Base-by-base conservation (phyloP, 805 yeast species). In the Monosporozyma solicola region DNA sequence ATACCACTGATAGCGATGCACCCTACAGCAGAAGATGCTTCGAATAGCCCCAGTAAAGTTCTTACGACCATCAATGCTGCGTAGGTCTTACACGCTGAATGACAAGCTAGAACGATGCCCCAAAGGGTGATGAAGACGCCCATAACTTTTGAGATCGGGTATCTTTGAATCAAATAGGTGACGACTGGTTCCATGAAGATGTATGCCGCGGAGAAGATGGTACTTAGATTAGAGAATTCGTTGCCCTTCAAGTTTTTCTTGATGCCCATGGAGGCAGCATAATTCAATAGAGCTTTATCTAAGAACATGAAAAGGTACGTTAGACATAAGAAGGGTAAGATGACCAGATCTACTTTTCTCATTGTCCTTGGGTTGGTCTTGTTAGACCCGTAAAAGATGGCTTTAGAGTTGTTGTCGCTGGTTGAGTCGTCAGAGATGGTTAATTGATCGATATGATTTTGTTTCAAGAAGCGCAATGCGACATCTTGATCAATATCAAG, bases 261-360 rank as follows among this genome's bases (percentile, higher is more conserved):
- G 58, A 82, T 79, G 0, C 85, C 85, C 84, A 82, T 78, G 1
- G 82, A 81, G 15, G 83, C 83, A 2, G 86, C 83, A 60, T 81
- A 80, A 56, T 81, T 80, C 41, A 79, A 65, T 50, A 82, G 65
- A n/a, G 79, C 73, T 59, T 82, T 82, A 57, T 82, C 87, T 53
- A 81, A 66, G 58, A 79, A 79, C 68, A 81, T 84, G 16, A 80
- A 65, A 53, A 81, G 75, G 57, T 82, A 82, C 13, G 80, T 74
- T 39, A 74, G 68, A 57, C 84, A 78, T 57, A 82, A 63, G 31
- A 80, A 65, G 0, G 82, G 73, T 62, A 80, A 61, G 20, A 82
- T 69, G 43, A 74, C 68, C 6, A 53, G 44, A 62, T 82, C 86
- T n/a, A 81, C 66, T 59, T 76, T 79, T 27, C 64, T 51, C 55